Conservation (phyloP, 345 rosid genomes). For the Excoecaria cochinchinensis region DNA sequence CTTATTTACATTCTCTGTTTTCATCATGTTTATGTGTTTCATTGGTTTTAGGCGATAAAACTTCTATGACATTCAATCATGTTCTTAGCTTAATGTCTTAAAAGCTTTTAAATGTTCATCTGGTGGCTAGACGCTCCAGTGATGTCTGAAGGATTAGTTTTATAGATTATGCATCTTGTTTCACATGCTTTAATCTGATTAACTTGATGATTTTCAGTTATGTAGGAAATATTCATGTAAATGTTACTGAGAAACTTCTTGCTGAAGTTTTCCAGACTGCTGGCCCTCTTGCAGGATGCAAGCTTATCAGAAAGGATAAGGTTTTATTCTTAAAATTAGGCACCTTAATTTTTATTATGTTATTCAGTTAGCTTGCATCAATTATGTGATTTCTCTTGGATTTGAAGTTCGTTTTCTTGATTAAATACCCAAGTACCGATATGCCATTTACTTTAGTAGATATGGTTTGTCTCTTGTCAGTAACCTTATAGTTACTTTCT, state of each 20-base stretch:
- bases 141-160: neutral
- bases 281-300: slow-evolving; percentile 34
- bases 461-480: neutral
- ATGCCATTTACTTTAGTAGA: neutral
- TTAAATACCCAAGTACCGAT: too few species aligned
- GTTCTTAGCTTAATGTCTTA: neutral
- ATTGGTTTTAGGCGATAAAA: neutral
- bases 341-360: neutral
- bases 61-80: too few species aligned
- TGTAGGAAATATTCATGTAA: slow-evolving; percentile 36
- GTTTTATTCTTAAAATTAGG: slow-evolving; percentile 5
- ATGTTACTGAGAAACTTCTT: slow-evolving; percentile 34
- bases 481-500: neutral
- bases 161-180: neutral
- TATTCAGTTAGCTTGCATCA: neutral
- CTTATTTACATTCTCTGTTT: neutral
- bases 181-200: slow-evolving; percentile 9
- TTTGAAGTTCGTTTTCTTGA: too few species aligned
- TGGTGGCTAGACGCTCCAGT: neutral
- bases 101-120: too few species aligned
- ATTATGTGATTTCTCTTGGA: neutral
- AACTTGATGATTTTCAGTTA: slow-evolving; percentile 19
- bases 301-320: slow-evolving; percentile 34
- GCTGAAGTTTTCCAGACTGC: slow-evolving; percentile 35
- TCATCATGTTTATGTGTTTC: neutral